phyloP scores from a whole-genome alignment of 78 protist species.

The Mantamonas sphyraenae region DNA sequence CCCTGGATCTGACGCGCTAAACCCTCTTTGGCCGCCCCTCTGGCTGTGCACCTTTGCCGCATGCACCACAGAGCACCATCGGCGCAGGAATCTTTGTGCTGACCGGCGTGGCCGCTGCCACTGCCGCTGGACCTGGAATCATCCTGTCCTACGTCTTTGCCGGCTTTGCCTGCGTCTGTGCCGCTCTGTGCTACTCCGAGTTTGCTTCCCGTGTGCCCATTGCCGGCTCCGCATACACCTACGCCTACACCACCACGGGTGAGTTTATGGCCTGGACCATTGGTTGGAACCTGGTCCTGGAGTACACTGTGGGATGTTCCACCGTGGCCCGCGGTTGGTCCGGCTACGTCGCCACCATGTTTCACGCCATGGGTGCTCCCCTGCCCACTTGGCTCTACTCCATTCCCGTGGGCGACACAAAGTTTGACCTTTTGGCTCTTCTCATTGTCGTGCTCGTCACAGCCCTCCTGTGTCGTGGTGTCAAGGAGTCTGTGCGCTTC shows the following conservation, averaged over 20 bases:
- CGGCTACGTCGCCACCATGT: conserved; percentile 25
- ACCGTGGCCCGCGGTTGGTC: conserved; percentile 58
- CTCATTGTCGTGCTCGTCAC: conserved; percentile 20
- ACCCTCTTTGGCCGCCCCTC: too few relatives aligned
- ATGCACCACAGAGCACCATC: conserved; percentile 37
- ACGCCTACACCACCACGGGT: conserved; percentile 41
- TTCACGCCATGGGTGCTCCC: neutral
- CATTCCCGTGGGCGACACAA: neutral
- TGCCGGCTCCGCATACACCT: conserved; percentile 41
- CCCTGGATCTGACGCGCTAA: too few relatives aligned
- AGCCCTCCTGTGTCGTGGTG: conserved; percentile 40
- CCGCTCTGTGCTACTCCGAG: conserved; percentile 53
- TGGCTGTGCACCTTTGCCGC: too few relatives aligned
- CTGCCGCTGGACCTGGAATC: conserved; percentile 58
- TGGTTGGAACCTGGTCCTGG: conserved; percentile 48
- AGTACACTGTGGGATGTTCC: conserved; percentile 45
- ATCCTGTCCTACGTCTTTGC: conserved; percentile 24
- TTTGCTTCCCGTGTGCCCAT: conserved; percentile 42
- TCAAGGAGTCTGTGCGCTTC: conserved; percentile 37
- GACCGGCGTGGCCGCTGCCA: conserved; percentile 55
- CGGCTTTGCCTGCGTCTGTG: conserved; percentile 33
- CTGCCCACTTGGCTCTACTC: neutral
- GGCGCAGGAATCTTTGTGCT: conserved; percentile 71
- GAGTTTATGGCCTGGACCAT: conserved; percentile 43
- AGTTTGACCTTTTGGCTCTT: neutral